These are phyloP conservation scores for Umbelopsis sp. DNA, from an alignment of 371 early-diverging fungal genomes.

Conservation along the genomic window DNA sequence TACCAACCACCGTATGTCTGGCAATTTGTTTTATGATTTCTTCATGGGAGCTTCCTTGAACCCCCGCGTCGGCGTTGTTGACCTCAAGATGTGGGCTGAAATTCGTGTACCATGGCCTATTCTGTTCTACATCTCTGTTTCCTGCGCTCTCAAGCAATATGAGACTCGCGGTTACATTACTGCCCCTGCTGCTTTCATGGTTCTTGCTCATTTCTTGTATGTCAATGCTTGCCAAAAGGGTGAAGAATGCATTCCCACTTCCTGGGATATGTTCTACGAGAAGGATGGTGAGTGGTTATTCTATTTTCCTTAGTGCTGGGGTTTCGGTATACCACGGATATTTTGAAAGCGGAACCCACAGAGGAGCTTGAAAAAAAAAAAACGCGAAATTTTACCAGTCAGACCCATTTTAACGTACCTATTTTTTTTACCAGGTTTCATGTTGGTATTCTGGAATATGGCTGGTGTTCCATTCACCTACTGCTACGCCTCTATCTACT, in stretches of 20 bases:
- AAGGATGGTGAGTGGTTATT: constrained; percentile 49
- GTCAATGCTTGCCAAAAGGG: constrained; percentile 77
- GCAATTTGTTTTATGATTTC: constrained; percentile 78
- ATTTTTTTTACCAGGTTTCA: constrained; percentile 43
- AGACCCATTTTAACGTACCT: too few species aligned
- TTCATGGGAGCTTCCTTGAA: constrained; percentile 78
- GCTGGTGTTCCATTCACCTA: constrained; percentile 68
- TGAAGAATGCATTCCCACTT: constrained; percentile 77
- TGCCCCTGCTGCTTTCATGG: constrained; percentile 72
- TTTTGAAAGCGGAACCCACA: too few species aligned
- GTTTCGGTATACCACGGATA: too few species aligned
- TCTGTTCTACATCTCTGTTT: constrained; percentile 68
- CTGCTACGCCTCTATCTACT: constrained; percentile 58
- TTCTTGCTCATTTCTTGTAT: constrained; percentile 75
- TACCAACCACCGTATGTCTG: constrained; percentile 67
- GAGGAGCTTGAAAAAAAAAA: too few species aligned
- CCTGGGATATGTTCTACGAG: constrained; percentile 72
- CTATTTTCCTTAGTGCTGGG: background rate
- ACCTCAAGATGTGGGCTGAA: constrained; percentile 89
- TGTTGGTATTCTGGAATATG: constrained; percentile 67
- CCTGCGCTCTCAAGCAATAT: constrained; percentile 75
- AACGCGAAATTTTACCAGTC: too few species aligned
- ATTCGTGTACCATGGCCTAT: constrained; percentile 79
- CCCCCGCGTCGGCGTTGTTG: constrained; percentile 76
- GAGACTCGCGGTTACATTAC: constrained; percentile 62